Evolutionary conservation across 352 stramenopile genomes (phyloP).

Genomic region (Phytophthora foliorum): DNA sequence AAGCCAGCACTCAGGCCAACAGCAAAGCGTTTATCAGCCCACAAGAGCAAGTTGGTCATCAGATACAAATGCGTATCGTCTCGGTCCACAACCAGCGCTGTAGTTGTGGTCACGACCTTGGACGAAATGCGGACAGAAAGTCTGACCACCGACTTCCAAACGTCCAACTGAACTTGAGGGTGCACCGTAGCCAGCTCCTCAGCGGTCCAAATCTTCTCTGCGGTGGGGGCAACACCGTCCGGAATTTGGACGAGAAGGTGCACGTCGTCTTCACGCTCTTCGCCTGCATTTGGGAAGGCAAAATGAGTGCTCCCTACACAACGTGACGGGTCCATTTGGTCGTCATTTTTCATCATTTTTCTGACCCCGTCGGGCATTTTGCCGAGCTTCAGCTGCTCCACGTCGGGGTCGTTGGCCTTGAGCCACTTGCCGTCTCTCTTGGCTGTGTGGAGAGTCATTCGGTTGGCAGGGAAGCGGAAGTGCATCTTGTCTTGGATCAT

Average conservation of each 20-base stretch:
- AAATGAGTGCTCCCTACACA: neutral
- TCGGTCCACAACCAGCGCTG: conserved; percentile 11
- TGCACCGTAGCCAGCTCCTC: conserved; percentile 33
- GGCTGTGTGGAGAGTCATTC: neutral
- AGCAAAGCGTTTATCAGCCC: neutral
- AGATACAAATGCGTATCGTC: conserved; percentile 9
- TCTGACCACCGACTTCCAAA: conserved; percentile 30
- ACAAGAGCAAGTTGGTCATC: conserved; percentile 9
- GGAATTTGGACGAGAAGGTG: neutral
- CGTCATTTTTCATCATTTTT: neutral
- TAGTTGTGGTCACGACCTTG: neutral
- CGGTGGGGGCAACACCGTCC: neutral
- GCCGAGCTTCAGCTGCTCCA: neutral
- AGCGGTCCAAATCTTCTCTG: conserved; percentile 1
- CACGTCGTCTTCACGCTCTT: neutral
- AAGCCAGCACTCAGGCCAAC: conserved; percentile 4
- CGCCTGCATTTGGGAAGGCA: neutral
- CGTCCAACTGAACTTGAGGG: conserved; percentile 34
- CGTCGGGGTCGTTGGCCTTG: neutral
- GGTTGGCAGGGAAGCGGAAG: neutral
- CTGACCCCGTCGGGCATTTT: neutral
- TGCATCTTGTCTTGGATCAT: neutral
- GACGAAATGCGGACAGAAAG: conserved; percentile 9
- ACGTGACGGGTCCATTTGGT: neutral
- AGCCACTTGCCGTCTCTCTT: neutral